Base-by-base conservation (phyloP, 805 yeast genomes). In the Cyberlindnera xylosilytica region DNA sequence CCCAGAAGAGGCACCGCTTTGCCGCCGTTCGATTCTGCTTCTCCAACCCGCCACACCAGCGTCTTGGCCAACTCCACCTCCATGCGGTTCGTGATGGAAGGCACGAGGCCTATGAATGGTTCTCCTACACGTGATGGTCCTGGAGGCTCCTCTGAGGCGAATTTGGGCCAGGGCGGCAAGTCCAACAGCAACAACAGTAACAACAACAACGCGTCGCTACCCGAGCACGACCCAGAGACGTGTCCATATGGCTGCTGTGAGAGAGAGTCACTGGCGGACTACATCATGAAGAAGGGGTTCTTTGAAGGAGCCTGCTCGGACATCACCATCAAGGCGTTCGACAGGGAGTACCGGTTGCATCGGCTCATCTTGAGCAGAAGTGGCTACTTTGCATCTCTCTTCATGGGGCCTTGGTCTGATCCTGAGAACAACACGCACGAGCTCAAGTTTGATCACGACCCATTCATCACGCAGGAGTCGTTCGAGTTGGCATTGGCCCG, bases 401-500 rank as follows among this genome's bases (percentile, higher is more conserved):
- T 77, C 45, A 57, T 65, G 31, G 71, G 66, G 1, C 57, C 61
- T 1, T 77, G 82, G 82, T 40, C 52, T 7, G 64, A 60, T 15
- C 45, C 59, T 11, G 48, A 43, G 6, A 42, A 42, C 18, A 46
- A 23, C n/a, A 23, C 29, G 4, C 51, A 61, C 42, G 65, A 60
- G 16, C 47, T 70, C 34, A 58, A 54, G 9, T 72, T 70, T 48
- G 74, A 65, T 26, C 60, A 61, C 24, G 75, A 69, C 50, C 62
- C 63, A 7, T 57, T 64, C 34, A 69, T 71, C 37, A 66, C 74
- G 0, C 63, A 62, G 39, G 66, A 67, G 17, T 68, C 78, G 4
- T 75, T 78, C 53, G 79, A 76, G 35, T 53, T 71, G 18, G 76
- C 76, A 0, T 52, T 78, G 2, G 68, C 69, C 1, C 49, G 72